phyloP scores from a whole-genome alignment of 192 early-diverging fungal species.

The Linnemannia elongata region DNA sequence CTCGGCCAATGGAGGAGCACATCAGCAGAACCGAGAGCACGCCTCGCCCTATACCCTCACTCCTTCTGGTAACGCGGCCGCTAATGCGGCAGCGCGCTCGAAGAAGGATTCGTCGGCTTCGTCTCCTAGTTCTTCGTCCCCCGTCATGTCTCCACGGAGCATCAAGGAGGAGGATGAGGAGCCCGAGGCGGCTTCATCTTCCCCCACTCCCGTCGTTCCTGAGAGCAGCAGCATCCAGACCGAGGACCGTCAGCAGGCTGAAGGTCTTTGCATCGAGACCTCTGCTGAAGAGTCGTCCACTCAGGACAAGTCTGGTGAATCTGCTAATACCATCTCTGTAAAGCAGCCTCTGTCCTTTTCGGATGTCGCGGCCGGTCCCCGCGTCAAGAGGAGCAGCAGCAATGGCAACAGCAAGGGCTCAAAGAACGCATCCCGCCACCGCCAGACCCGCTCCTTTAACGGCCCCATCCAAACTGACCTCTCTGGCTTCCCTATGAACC shows the following conservation, averaged over 20 bases:
- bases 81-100: not conserved
- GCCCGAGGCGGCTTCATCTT: conserved; percentile 19
- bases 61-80: conserved; percentile 21
- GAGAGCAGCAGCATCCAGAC: not conserved
- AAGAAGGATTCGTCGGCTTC: conserved; percentile 15
- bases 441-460: conserved; percentile 53
- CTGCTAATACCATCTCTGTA: not conserved
- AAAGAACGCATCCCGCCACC: conserved; percentile 38
- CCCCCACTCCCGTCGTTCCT: not conserved
- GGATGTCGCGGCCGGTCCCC: not conserved
- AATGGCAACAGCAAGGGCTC: conserved; percentile 39
- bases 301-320: not conserved
- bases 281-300: not conserved
- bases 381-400: conserved; percentile 53
- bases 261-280: not conserved
- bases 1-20: not conserved
- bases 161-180: conserved; percentile 46
- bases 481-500: conserved; percentile 7
- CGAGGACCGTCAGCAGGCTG: not conserved
- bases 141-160: conserved; percentile 40
- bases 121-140: conserved; percentile 23
- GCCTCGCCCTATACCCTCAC: conserved; percentile 56
- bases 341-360: not conserved
- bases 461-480: conserved; percentile 42
- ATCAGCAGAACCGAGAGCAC: conserved; percentile 43